These are phyloP conservation scores for Pedinophyceae sp. DNA, from an alignment of 139 green algal species.

Conservation along the genomic window DNA sequence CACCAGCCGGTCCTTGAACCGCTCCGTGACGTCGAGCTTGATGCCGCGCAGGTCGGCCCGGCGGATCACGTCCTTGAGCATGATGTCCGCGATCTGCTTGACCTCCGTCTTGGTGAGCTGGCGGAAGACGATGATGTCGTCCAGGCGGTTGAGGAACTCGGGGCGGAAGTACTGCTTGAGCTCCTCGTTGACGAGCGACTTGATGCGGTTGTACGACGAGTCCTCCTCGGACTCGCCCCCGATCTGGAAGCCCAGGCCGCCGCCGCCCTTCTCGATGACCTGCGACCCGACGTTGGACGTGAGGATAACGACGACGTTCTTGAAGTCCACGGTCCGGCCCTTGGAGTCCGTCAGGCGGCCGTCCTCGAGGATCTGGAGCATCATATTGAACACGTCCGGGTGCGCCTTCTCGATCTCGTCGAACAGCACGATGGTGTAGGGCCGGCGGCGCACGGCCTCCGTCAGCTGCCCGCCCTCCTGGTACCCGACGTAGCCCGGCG, in stretches of 20 bases:
- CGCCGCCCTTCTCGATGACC: slow-evolving; percentile 88
- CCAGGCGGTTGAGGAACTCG: slow-evolving; percentile 56
- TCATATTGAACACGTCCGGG: slow-evolving; percentile 99
- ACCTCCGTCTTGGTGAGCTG: slow-evolving; percentile 97
- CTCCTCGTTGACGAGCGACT: slow-evolving; percentile 95
- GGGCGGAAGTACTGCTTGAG: slow-evolving; percentile 96
- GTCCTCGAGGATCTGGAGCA: slow-evolving; percentile 81
- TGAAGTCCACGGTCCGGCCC: slow-evolving; percentile 96
- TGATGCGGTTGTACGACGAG: slow-evolving; percentile 84
- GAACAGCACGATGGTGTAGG: slow-evolving; percentile 98
- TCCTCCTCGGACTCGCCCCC: slow-evolving; percentile 16
- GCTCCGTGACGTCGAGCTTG: slow-evolving; percentile 72
- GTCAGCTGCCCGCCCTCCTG: slow-evolving; percentile 96
- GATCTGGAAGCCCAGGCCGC: slow-evolving; percentile 63
- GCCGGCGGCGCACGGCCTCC: slow-evolving; percentile 81
- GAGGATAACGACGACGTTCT: slow-evolving; percentile 99
- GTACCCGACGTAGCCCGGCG: slow-evolving; percentile 98
- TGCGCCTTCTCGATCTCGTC: slow-evolving; percentile 99
- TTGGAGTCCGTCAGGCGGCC: slow-evolving; percentile 69
- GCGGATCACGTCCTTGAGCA: slow-evolving; percentile 88
- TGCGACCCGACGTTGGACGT: slow-evolving; percentile 91
- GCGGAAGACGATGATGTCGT: slow-evolving; percentile 99
- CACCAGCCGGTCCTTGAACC: slow-evolving; percentile 71
- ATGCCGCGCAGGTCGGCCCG: slow-evolving; percentile 90
- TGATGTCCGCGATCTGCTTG: slow-evolving; percentile 96